Conservation (phyloP, 2,329 filamentous ascomycete species). For the Ophiocordyceps sinensis region DNA sequence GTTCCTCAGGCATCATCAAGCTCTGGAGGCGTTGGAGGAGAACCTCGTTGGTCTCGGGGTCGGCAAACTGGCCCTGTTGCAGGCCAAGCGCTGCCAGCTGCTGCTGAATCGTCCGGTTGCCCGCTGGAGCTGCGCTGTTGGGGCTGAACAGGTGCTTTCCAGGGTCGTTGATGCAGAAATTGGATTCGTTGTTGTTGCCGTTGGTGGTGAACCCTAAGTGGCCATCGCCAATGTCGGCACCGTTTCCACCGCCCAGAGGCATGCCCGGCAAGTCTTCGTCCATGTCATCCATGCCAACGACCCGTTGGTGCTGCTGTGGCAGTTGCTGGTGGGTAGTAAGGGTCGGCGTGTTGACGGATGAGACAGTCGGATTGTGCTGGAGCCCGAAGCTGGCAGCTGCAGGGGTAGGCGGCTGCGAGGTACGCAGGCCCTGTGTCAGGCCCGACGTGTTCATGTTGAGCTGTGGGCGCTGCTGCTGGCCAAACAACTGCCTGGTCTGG, state of each 20-base stretch:
- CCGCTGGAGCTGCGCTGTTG: constrained; percentile 54
- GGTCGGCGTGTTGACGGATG: constrained; percentile 90
- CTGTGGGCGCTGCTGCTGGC: constrained; percentile 50
- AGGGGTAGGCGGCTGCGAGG: constrained; percentile 76
- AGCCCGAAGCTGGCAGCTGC: constrained; percentile 63
- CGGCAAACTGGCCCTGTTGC: constrained; percentile 61
- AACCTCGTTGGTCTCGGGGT: constrained; percentile 55
- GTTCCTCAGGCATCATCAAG: constrained; percentile 69
- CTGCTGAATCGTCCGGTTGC: constrained; percentile 50
- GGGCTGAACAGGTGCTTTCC: constrained; percentile 88
- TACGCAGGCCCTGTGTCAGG: constrained; percentile 62
- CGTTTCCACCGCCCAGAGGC: constrained; percentile 45
- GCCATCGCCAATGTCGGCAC: constrained; percentile 34
- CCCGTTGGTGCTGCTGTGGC: constrained; percentile 40
- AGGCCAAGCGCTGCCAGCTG: constrained; percentile 60
- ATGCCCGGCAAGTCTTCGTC: constrained; percentile 59
- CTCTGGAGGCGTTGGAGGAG: constrained; percentile 42
- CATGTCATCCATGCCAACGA: constrained; percentile 43
- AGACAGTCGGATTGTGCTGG: constrained; percentile 90
- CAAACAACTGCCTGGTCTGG: constrained; percentile 54
- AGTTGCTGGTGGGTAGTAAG: constrained; percentile 69
- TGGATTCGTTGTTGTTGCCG: constrained; percentile 24
- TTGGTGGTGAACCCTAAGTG: constrained; percentile 47
- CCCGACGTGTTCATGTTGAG: constrained; percentile 72
- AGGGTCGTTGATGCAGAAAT: constrained; percentile 73